phyloP scores from a whole-genome alignment of 306 rosid species.

The Amphicarpaea edgeworthii region DNA sequence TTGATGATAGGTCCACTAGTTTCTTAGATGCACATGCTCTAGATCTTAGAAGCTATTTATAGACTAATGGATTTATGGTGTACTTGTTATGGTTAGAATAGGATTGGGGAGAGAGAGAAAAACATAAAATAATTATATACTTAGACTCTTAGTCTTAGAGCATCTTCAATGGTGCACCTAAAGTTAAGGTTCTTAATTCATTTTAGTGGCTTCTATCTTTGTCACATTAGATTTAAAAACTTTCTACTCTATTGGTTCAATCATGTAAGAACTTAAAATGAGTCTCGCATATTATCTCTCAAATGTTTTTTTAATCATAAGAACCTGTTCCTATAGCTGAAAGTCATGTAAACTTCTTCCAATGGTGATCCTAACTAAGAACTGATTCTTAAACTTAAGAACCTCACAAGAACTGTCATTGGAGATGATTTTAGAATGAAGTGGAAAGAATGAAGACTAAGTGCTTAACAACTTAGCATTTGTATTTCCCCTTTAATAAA shows the following conservation, averaged over 20 bases:
- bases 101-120: neutral
- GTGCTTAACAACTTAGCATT: constrained; percentile 6
- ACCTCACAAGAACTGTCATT: neutral
- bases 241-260: neutral
- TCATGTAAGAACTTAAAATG: neutral
- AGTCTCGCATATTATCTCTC: neutral
- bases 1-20: constrained; percentile 8
- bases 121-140: neutral
- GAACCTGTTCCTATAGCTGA: neutral
- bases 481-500: constrained; percentile 11
- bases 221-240: neutral
- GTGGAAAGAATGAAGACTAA: neutral
- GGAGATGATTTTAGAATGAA: neutral
- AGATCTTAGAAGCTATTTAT: neutral
- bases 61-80: neutral
- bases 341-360: neutral
- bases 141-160: no score
- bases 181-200: neutral
- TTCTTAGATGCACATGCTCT: constrained; percentile 19
- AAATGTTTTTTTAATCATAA: neutral
- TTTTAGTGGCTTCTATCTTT: neutral
- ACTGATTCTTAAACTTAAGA: neutral
- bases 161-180: neutral
- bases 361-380: neutral
- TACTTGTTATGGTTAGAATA: constrained; percentile 8